Base-by-base conservation (phyloP, 441 rosid species). In the Pelargonium fulgidum region DNA sequence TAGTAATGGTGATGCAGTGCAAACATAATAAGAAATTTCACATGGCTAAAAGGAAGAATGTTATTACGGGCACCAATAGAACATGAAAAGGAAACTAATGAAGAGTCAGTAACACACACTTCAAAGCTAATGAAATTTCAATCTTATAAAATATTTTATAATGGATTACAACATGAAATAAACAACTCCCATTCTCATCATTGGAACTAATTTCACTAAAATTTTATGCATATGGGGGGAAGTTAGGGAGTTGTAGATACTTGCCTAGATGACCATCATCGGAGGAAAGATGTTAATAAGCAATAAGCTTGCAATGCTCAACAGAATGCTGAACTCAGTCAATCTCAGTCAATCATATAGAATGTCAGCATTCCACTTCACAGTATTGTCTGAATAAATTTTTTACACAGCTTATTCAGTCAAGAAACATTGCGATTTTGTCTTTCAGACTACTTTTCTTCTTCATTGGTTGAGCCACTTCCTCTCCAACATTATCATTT, bases 391-490 rank as follows among this genome's bases (percentile, higher is more conserved):
- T 52, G 59, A 52, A 52, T 22, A 22, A 14, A 12, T 52, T 52
- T 16, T 52, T 52, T 52, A 52, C 20, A 36, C 33, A 0, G 9
- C 26, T 16, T 14, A 52, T 48, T 76, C 77, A 84, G 45, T 80
- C 81, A 56, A 84, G 78, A 42, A 78, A 74, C 71, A 76, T 54
- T 63, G 85, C 81, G 24, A 84, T 82, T 81, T 81, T 80, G 69
- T 84, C 79, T 71, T 78, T 82, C 14, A 85, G 83, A 69, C 85
- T 80, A 75, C 82, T 75, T 75, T 69, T 82, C 79, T 80, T 83
- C 80, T 81, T 83, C 54, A 61, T 16, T 0, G 50, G 64, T 13
- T 77, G 73, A 6, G 67, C 69, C 7, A 69, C 66, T 73, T 76
- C 78, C 65, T 63, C 73, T 45, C 69, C 69, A 50, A 66, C 68